phyloP scores from a whole-genome alignment of 2,329 filamentous ascomycete species.

The Penicillium sp. region DNA sequence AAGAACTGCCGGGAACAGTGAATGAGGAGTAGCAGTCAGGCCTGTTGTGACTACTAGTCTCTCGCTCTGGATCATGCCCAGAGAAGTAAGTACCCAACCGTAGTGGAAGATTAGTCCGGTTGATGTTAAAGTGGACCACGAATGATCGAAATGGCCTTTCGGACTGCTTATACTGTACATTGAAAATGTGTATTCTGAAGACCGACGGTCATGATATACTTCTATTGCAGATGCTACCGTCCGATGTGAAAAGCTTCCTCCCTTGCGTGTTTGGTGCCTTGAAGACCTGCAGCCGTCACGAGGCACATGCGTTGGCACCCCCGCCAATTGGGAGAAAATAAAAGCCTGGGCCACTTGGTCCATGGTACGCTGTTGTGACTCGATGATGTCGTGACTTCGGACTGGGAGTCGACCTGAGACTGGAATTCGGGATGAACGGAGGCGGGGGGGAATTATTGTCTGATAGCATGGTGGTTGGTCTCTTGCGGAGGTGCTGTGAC shows the following conservation, averaged over 20 bases:
- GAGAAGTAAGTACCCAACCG: not conserved
- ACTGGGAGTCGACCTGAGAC: not conserved
- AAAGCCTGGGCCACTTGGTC: conserved; percentile 7
- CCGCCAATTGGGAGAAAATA: not conserved
- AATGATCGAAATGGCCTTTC: too few relatives aligned
- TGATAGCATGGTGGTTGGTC: not conserved
- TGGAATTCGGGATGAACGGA: not conserved
- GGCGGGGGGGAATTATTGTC: not conserved
- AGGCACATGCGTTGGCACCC: conserved; percentile 21
- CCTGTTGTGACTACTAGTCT: not conserved
- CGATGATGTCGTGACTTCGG: conserved; percentile 21
- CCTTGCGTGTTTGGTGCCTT: conserved; percentile 4
- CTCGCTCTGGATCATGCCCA: not conserved
- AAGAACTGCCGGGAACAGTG: not conserved
- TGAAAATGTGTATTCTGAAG: not conserved
- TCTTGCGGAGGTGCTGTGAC: not conserved
- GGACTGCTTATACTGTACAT: not conserved
- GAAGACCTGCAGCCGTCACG: conserved; percentile 20
- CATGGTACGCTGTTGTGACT: conserved; percentile 11
- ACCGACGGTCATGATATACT: not conserved
- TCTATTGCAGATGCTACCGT: not conserved
- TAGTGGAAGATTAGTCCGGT: not conserved
- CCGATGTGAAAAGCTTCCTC: conserved; percentile 1
- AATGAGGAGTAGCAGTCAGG: not conserved
- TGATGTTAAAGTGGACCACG: not conserved